These are phyloP conservation scores for Paradendryphiella salina DNA, from an alignment of 2,329 filamentous ascomycete species.

Conservation along the genomic window DNA sequence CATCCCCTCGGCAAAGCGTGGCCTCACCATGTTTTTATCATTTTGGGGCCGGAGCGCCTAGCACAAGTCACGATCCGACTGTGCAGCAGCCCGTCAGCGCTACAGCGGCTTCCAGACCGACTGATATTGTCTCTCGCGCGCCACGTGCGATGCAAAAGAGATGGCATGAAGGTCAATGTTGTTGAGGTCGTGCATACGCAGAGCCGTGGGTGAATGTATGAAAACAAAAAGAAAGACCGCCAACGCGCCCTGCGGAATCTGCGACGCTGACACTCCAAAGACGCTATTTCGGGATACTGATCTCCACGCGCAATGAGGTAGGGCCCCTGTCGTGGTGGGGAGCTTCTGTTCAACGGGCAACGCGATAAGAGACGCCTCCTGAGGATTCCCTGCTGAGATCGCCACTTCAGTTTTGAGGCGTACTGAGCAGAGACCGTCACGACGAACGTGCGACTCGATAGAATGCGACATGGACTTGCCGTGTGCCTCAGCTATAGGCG, in stretches of 20 bases:
- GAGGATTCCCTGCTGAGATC: slow-evolving; percentile 16
- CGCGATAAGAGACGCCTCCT: slow-evolving; percentile 22
- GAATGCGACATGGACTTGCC: slow-evolving; percentile 9
- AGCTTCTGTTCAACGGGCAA: slow-evolving; percentile 16
- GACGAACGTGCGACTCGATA: slow-evolving; percentile 4
- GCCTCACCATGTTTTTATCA: slow-evolving; percentile 19
- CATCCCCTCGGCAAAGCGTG: slow-evolving; percentile 13
- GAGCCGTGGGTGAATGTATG: slow-evolving; percentile 10
- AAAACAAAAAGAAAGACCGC: slow-evolving; percentile 16
- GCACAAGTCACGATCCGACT: not conserved
- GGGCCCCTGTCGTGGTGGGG: slow-evolving; percentile 14
- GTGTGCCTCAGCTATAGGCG: slow-evolving; percentile 16
- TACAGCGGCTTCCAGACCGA: not conserved
- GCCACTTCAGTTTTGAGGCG: slow-evolving; percentile 9
- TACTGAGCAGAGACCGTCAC: slow-evolving; percentile 9
- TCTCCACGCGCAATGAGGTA: slow-evolving; percentile 16
- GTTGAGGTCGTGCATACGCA: slow-evolving; percentile 7
- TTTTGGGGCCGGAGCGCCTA: slow-evolving; percentile 16
- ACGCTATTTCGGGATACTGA: slow-evolving; percentile 18
- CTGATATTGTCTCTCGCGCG: too few species aligned
- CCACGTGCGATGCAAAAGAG: not conserved
- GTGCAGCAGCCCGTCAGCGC: too few species aligned
- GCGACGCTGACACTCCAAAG: slow-evolving; percentile 22
- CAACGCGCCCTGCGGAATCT: slow-evolving; percentile 23
- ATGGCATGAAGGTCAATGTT: slow-evolving; percentile 3